A percentile compares a stretch with the other conserved stretches of the same genome.
Evolutionary conservation across 371 early-diverging fungal species (phyloP).

Genomic region (Zychaea mexicana): DNA sequence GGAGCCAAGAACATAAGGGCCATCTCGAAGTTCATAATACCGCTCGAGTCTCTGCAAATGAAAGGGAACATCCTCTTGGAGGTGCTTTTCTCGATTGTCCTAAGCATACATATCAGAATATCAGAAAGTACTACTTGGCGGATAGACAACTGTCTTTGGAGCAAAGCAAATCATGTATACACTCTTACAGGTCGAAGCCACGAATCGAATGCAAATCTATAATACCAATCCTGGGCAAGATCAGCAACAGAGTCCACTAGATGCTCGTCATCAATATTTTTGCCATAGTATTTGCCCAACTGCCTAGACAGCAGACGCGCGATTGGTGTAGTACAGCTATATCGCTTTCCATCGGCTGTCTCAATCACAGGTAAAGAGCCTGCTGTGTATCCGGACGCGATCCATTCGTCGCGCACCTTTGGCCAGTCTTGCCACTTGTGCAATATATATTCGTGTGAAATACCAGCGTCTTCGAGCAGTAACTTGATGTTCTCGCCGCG

Average conservation of each 20-base stretch:
- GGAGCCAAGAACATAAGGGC: neutral
- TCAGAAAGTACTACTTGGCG: too few relatives aligned
- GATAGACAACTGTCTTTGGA: too few relatives aligned
- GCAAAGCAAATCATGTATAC: neutral
- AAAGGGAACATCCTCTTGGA: neutral
- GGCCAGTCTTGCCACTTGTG: constrained; percentile 1
- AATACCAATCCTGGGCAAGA: neutral
- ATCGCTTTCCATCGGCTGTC: neutral
- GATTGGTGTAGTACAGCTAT: neutral
- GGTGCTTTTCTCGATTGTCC: neutral
- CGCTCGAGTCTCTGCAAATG: neutral
- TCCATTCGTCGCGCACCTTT: neutral
- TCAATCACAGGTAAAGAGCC: neutral
- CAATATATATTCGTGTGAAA: neutral
- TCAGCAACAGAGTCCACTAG: neutral
- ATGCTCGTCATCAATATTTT: neutral
- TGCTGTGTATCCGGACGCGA: neutral
- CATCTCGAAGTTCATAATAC: neutral
- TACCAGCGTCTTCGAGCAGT: neutral
- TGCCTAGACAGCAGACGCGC: neutral
- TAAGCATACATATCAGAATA: neutral
- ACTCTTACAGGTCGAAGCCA: neutral
- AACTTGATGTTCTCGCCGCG: constrained; percentile 1
- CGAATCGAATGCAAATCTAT: neutral
- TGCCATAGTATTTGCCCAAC: neutral